Percentiles rank a stretch among this genome's conserved stretches.
Conservation (phyloP, 495 filamentous ascomycete species). For the Aspergillus nidulans region DNA sequence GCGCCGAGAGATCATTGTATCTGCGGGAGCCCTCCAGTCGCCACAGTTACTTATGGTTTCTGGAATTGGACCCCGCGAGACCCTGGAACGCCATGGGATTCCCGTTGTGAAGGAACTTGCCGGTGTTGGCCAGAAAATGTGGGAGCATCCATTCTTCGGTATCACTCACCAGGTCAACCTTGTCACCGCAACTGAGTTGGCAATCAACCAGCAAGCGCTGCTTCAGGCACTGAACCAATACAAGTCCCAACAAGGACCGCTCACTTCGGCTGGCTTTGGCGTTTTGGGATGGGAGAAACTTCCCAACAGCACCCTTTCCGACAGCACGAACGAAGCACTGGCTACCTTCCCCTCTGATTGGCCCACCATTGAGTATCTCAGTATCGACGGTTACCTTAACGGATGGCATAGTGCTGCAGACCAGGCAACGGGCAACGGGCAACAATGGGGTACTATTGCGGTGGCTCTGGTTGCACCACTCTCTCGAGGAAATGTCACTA, state of each 20-base stretch:
- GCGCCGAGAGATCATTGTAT: conserved; percentile 50
- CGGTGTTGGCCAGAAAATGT: conserved; percentile 51
- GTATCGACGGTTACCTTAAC: conserved; percentile 1
- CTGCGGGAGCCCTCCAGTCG: conserved; percentile 48
- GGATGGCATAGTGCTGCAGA: conserved; percentile 24
- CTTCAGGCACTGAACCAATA: conserved; percentile 6
- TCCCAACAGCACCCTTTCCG: conserved; percentile 21
- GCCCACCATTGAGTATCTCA: conserved; percentile 53
- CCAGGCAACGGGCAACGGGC: conserved; percentile 28
- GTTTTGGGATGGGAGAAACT: conserved; percentile 48
- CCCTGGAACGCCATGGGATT: conserved; percentile 31
- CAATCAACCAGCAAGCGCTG: not conserved
- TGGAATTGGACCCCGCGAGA: conserved; percentile 34
- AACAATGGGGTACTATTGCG: conserved; percentile 45
- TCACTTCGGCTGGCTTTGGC: conserved; percentile 41
- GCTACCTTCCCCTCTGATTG: conserved; percentile 46
- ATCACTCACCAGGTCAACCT: conserved; percentile 35
- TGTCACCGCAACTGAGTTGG: conserved; percentile 25
- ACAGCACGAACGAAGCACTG: conserved; percentile 23
- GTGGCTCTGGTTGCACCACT: conserved; percentile 41
- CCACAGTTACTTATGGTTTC: conserved; percentile 52
- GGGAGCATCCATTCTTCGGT: conserved; percentile 40
- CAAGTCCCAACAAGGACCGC: conserved; percentile 23
- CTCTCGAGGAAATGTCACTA: conserved; percentile 51
- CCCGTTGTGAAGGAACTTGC: conserved; percentile 37